Evolutionary conservation across 192 early-diverging fungal species (phyloP), one percentile per base, ranked within the genome.

Genomic region (Gamsiella multidivaricata): DNA sequence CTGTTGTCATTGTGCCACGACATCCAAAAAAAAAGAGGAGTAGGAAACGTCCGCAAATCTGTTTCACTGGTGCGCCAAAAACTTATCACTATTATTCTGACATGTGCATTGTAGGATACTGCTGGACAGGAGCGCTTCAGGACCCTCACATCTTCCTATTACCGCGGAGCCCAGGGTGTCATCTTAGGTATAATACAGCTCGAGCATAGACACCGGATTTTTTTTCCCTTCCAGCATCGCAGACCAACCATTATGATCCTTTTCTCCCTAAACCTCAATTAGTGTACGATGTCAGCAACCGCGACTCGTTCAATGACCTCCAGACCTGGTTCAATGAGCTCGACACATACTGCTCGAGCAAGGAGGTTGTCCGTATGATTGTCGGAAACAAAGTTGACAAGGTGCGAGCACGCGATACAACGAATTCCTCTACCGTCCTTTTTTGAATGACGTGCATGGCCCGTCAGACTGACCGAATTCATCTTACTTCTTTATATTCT

Each of bases 301-400:
- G 96, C 32, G 92, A 93, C 60, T 91, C 96, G 7, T 99, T 99
- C 72, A 95, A 94, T 47, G 90, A 96, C 62, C 87, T 99, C 42
- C 85, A 94, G 57, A 88, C 84, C n/a, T 99, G 98, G 98, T 91
- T 98, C 61, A 93, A 88, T 26, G 98, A 99, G 81, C 87, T 98
- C 31, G 93, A 93, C 61, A 96, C 94, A 32, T 98, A 97, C 70
- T 93, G 94, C 43, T 90, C 94, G 11, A 90, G 75, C 59, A 85
- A 86, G 52, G 92, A 96, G 28, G 92, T 99, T 36, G 91, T 99
- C 32, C 97, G 95, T 83, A 97, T 98, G 88, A 91, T 99, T 79
- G 94, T 99, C 20, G 98, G 97, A 54, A 99, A 99, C 82, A 99
- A 99, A 79, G 90, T 94, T 46, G 98, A 99, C 85, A 96, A 95